Conservation (phyloP, 1,284 basidiomycete species). For the Sutorius eximius region DNA sequence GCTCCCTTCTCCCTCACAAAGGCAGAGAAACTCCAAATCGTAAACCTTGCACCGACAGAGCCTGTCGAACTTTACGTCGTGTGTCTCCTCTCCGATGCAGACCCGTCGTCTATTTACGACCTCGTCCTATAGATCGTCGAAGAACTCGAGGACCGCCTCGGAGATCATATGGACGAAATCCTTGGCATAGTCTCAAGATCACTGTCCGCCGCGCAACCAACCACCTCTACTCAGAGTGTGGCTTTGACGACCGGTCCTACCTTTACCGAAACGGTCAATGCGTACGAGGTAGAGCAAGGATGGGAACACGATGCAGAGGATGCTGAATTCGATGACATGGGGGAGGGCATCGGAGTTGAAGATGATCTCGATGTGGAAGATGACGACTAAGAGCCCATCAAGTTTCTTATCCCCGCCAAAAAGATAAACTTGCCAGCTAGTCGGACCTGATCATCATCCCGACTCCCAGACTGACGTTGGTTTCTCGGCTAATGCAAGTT, state of each 20-base stretch:
- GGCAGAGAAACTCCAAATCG: slow-evolving; percentile 87
- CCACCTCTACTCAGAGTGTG: slow-evolving; percentile 9
- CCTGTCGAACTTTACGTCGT: slow-evolving; percentile 90
- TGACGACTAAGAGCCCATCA: slow-evolving; percentile 45
- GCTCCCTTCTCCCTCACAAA: slow-evolving; percentile 78
- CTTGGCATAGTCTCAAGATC: slow-evolving; percentile 58
- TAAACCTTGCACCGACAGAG: slow-evolving; percentile 82
- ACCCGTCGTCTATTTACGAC: neutral
- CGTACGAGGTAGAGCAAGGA: slow-evolving; percentile 30
- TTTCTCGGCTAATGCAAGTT: neutral
- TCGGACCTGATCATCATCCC: neutral
- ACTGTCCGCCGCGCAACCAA: slow-evolving; percentile 33
- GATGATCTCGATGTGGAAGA: slow-evolving; percentile 70
- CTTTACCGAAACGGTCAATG: slow-evolving; percentile 13
- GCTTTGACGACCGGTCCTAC: slow-evolving; percentile 8
- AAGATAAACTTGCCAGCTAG: neutral
- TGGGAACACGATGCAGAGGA: slow-evolving; percentile 42
- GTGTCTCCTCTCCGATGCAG: slow-evolving; percentile 35
- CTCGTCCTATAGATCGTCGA: slow-evolving; percentile 73
- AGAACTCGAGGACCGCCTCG: slow-evolving; percentile 82
- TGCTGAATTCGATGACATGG: slow-evolving; percentile 60
- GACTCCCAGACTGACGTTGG: neutral
- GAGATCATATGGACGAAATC: slow-evolving; percentile 71
- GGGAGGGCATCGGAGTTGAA: slow-evolving; percentile 66
- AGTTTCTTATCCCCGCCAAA: neutral